Evolutionary conservation across 129 eudicot species (phyloP), one percentile per base, ranked within the genome.

Genomic region (Flaveria brownii): DNA sequence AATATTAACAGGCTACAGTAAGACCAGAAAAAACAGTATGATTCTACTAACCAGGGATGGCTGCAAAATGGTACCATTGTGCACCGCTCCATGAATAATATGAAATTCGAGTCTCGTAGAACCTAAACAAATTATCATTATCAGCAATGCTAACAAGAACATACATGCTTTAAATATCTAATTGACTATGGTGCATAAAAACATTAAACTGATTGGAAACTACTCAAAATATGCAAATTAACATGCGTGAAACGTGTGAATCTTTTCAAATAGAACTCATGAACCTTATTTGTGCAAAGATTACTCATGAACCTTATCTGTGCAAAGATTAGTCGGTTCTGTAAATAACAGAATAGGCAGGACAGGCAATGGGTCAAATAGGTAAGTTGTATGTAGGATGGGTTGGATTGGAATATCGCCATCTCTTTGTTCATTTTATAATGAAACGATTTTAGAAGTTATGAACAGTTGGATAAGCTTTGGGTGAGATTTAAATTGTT

Each of bases 71-170:
- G 59, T 81, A 93, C 13, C 97, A 97, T 77, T 84, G 85, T 50
- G 97, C 97, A 45, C 98, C 98, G 81, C 98, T 93, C 98, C 97
- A 93, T 23, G 98, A 85, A 73, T 93, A 93, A 79, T 90, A 93
- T 6, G 96, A 96, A 77, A 93, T 87, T 20, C 96, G 93, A 70
- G 97, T 93, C 86, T 90, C 97, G 51, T 93, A 93, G 47, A 84
- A 93, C 49, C 97, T 93, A 52, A 73, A 73, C 5, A 57, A 72
- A 73, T 26, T 8, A 71, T 49, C 57, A 64, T 36, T 18, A 17
- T 72, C 51, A 79, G 28, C 59, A 72, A 33, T 1, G 33, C 60
- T 72, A 73, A 72, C 55, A 71, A 45, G 45, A 56, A 46, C 65
- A 20, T 8, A 57, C 3, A 57, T 23, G 43, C 23, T 65, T 36